A percentile compares a stretch with the other conserved stretches of the same genome.
phyloP scores from a whole-genome alignment of 108 stramenopile genomes.

The Nannochloropsis oceanica region DNA sequence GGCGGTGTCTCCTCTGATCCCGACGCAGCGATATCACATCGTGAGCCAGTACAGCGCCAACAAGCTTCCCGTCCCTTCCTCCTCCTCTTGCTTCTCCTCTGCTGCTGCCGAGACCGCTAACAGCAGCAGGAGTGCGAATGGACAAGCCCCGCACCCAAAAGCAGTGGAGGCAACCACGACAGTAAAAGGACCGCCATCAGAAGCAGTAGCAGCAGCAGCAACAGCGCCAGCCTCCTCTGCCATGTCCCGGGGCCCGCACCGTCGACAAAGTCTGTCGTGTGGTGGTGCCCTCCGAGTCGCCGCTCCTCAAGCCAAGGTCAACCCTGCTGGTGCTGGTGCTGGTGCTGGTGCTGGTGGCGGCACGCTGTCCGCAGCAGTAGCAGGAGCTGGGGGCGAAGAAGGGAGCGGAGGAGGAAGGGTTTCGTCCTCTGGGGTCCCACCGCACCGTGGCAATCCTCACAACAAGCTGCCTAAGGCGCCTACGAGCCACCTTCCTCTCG shows the following conservation, averaged over 20 bases:
- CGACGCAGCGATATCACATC: background rate
- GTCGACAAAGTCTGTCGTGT: background rate
- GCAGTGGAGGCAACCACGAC: no score
- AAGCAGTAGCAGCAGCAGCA: no score
- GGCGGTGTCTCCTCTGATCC: background rate
- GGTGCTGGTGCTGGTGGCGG: no score
- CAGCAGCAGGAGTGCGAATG: no score
- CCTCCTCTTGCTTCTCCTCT: background rate
- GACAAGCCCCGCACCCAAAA: no score
- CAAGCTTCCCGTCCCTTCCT: background rate
- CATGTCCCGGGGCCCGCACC: background rate
- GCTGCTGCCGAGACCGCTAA: no score
- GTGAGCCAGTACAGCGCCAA: background rate
- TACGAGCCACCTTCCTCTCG: background rate
- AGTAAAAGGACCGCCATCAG: no score
- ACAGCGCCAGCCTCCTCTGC: no score
- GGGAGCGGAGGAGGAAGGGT: background rate
- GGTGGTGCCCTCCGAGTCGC: background rate
- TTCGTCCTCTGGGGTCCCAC: background rate
- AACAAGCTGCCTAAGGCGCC: background rate
- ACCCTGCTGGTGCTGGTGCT: background rate
- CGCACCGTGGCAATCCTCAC: background rate
- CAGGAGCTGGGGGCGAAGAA: no score
- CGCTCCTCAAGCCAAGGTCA: background rate
- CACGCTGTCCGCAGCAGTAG: no score